Conservation (phyloP, 2,329 filamentous ascomycete species). For the Neophaeococcomyces aloes region DNA sequence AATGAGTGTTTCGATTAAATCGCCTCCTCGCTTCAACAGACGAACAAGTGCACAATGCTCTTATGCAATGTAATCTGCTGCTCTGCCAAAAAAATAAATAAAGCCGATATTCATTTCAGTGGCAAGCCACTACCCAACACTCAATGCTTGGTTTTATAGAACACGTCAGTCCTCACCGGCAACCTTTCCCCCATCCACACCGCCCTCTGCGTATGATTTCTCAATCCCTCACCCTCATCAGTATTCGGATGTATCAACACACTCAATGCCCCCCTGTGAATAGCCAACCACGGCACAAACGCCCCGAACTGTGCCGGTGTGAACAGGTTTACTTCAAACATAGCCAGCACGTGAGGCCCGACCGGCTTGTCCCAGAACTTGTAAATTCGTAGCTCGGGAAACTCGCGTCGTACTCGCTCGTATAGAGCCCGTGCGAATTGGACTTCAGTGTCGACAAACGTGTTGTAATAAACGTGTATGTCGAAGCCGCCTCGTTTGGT, state of each 20-base stretch:
- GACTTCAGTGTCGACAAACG: constrained; percentile 50
- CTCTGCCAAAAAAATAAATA: too few relatives aligned
- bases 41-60: too few relatives aligned
- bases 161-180: constrained; percentile 32
- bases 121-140: too few relatives aligned
- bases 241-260: constrained; percentile 78
- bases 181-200: constrained; percentile 38
- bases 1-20: too few relatives aligned
- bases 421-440: constrained; percentile 62
- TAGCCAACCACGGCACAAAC: constrained; percentile 73
- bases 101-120: too few relatives aligned
- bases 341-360: constrained; percentile 71
- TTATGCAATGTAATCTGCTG: too few relatives aligned
- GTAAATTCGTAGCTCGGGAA: constrained; percentile 58
- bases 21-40: too few relatives aligned
- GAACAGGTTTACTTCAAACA: constrained; percentile 89
- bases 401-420: constrained; percentile 71
- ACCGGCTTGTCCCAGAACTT: constrained; percentile 64
- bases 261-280: constrained; percentile 70
- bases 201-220: constrained; percentile 36
- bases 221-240: constrained; percentile 40
- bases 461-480: constrained; percentile 72
- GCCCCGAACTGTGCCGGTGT: constrained; percentile 81
- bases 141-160: too few relatives aligned
- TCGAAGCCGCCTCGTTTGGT: constrained; percentile 55